These are phyloP conservation scores for Cladosporium sphaerospermum DNA, from an alignment of 2,329 filamentous ascomycete species.

Conservation along the genomic window DNA sequence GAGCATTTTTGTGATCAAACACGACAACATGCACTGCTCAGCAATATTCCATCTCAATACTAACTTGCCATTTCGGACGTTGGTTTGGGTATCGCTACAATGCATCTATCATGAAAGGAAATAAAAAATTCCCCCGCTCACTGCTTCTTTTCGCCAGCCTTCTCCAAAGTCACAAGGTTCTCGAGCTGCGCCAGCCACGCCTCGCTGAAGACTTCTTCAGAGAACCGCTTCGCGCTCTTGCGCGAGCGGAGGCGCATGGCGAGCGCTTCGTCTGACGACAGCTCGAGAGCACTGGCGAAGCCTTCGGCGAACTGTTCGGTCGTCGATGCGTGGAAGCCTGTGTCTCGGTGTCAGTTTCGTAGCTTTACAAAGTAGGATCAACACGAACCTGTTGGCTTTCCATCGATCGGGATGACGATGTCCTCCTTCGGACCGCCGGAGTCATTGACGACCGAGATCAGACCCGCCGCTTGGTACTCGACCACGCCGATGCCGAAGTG, in stretches of 20 bases:
- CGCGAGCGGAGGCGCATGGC: conserved; percentile 71
- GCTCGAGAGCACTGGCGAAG: conserved; percentile 68
- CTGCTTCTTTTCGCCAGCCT: not conserved
- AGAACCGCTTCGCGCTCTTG: conserved; percentile 74
- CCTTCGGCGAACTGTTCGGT: conserved; percentile 71
- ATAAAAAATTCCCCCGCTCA: too few species aligned
- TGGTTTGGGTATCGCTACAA: too few species aligned
- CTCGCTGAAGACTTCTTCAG: conserved; percentile 74
- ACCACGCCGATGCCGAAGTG: conserved; percentile 98
- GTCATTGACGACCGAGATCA: conserved; percentile 89
- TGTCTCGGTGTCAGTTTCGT: conserved; percentile 7
- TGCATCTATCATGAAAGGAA: too few species aligned
- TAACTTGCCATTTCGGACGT: too few species aligned
- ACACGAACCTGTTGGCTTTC: conserved; percentile 63
- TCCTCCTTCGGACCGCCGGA: conserved; percentile 89
- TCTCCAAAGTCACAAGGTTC: conserved; percentile 51
- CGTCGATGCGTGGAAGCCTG: conserved; percentile 80
- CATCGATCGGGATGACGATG: conserved; percentile 78
- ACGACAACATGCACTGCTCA: too few species aligned
- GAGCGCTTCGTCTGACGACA: conserved; percentile 59
- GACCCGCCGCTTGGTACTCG: conserved; percentile 91
- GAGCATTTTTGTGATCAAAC: too few species aligned
- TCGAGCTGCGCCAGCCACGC: conserved; percentile 74
- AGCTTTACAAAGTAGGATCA: not conserved
- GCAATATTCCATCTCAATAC: too few species aligned